Percentiles rank a stretch among this genome's conserved stretches.
phyloP scores from a whole-genome alignment of 2,329 filamentous ascomycete genomes.

The Aspergillus sp. region DNA sequence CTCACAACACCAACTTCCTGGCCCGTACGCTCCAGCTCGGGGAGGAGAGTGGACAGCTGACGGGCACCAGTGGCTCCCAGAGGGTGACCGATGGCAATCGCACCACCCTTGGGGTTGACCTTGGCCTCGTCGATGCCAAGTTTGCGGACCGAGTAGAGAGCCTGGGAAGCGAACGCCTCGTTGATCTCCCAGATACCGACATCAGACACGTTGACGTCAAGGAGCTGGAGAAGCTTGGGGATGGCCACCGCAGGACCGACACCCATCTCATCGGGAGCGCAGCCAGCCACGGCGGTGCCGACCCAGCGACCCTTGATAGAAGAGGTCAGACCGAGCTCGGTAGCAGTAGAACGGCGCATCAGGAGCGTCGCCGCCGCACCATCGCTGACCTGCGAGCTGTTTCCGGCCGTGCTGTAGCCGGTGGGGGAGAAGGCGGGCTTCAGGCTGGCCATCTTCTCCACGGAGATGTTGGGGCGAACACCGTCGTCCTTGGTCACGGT shows the following conservation, averaged over 20 bases:
- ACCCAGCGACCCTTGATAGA: slow-evolving; percentile 82
- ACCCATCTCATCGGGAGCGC: slow-evolving; percentile 89
- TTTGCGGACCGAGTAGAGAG: slow-evolving; percentile 67
- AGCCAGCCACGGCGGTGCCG: slow-evolving; percentile 71
- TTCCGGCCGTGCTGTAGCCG: slow-evolving; percentile 80
- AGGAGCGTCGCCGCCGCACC: slow-evolving; percentile 80
- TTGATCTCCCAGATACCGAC: slow-evolving; percentile 92
- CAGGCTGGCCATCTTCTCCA: slow-evolving; percentile 71
- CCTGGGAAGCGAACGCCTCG: slow-evolving; percentile 68
- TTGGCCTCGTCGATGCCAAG: slow-evolving; percentile 59
- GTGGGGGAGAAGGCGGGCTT: slow-evolving; percentile 80
- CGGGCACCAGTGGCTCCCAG: slow-evolving; percentile 84
- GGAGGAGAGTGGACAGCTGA: slow-evolving; percentile 72
- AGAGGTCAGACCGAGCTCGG: slow-evolving; percentile 64
- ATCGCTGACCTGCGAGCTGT: slow-evolving; percentile 80
- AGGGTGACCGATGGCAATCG: slow-evolving; percentile 90
- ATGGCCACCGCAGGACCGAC: slow-evolving; percentile 84
- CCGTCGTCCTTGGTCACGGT: slow-evolving; percentile 79
- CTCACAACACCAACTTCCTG: slow-evolving; percentile 80
- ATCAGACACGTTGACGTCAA: slow-evolving; percentile 65
- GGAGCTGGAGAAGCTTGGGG: slow-evolving; percentile 70
- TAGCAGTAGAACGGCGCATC: slow-evolving; percentile 79
- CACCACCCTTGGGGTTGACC: slow-evolving; percentile 90
- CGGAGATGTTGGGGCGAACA: slow-evolving; percentile 64
- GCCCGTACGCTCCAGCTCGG: slow-evolving; percentile 63